Conservation (phyloP, 495 filamentous ascomycete genomes). For the Aspergillus conjunctus region DNA sequence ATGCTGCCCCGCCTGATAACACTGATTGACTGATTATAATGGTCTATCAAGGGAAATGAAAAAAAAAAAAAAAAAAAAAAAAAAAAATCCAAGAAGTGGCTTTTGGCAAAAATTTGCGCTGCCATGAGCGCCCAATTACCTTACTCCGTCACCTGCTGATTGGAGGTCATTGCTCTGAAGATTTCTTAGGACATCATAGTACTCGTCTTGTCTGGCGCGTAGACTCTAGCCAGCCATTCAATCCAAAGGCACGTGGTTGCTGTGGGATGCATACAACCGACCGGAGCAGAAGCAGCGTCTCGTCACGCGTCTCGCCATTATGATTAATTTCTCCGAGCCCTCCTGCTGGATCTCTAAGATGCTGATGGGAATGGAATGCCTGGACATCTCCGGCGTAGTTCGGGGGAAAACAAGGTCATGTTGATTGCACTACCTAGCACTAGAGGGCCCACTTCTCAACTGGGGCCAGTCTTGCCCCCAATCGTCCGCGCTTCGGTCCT, state of each 20-base stretch:
- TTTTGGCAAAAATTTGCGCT: background rate
- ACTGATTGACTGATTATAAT: background rate
- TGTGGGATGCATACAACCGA: conserved; percentile 24
- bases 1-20: conserved; percentile 4
- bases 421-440: background rate
- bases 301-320: background rate
- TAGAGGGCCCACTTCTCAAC: background rate
- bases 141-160: conserved; percentile 3
- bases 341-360: background rate
- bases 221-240: conserved; percentile 8
- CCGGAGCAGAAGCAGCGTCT: conserved; percentile 4
- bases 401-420: background rate
- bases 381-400: too few species aligned
- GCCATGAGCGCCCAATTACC: conserved; percentile 18
- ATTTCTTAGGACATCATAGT: background rate
- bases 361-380: background rate
- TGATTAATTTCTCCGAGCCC: background rate
- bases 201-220: conserved; percentile 25
- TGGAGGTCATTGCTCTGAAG: conserved; percentile 11
- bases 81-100: background rate
- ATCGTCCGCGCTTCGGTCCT: conserved; percentile 2
- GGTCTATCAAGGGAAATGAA: background rate
- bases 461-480: background rate
- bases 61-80: background rate
- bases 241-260: conserved; percentile 25